Evolutionary conservation across 2,329 filamentous ascomycete genomes (phyloP).

Genomic region (Fusarium sp.): DNA sequence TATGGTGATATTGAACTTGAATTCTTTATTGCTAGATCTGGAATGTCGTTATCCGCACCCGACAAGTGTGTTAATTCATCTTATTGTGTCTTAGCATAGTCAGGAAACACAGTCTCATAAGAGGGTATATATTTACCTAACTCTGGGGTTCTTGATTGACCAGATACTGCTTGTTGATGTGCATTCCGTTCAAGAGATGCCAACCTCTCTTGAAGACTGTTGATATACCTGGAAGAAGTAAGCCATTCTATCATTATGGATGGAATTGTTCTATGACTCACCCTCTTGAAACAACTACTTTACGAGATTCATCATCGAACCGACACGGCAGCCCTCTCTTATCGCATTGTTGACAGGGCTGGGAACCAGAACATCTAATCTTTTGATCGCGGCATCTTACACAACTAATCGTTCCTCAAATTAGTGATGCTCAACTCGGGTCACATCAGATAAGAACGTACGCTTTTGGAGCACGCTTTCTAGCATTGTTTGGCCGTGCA

Average conservation of each 20-base stretch:
- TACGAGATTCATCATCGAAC: constrained; percentile 34
- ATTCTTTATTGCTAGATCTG: constrained; percentile 1
- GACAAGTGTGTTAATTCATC: not conserved
- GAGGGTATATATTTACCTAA: not conserved
- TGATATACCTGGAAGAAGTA: constrained; percentile 26
- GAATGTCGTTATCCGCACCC: not conserved
- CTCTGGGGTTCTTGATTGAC: not conserved
- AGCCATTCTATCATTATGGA: not conserved
- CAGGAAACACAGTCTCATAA: fast-evolving
- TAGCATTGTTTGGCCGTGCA: constrained; percentile 23
- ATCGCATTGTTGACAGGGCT: constrained; percentile 35
- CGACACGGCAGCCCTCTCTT: constrained; percentile 25
- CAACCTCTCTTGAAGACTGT: constrained; percentile 28
- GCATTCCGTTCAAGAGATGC: constrained; percentile 14
- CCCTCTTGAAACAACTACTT: constrained; percentile 38
- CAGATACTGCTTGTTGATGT: not conserved
- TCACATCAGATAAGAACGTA: not conserved
- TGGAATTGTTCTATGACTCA: not conserved
- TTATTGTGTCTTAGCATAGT: not conserved
- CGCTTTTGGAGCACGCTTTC: constrained; percentile 37
- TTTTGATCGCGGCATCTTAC: constrained; percentile 40
- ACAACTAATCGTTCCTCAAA: constrained; percentile 9
- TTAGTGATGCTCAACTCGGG: not conserved
- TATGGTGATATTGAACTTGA: constrained; percentile 10
- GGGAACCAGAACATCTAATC: constrained; percentile 34